Conservation (phyloP, 2,329 filamentous ascomycete species). For the Trichophyton benhamiae region DNA sequence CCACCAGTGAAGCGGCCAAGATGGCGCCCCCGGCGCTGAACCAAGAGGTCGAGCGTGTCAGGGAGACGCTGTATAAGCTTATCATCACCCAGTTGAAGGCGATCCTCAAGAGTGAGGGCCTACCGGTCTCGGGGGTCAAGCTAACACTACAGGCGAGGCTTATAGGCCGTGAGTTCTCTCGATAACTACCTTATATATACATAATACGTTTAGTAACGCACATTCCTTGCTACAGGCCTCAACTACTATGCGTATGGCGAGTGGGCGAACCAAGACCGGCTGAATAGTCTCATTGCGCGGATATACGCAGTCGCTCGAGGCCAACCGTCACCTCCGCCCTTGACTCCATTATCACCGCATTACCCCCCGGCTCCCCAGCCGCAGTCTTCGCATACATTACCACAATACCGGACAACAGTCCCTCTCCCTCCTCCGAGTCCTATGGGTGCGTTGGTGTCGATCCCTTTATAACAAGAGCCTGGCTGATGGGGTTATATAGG, state of each 20-base stretch:
- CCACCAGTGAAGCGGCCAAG: background rate
- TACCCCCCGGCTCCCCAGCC: background rate
- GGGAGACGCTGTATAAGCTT: slow-evolving; percentile 41
- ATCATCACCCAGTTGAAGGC: slow-evolving; percentile 58
- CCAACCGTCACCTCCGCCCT: background rate
- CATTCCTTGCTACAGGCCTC: background rate
- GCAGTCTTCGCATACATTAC: background rate
- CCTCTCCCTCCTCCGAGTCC: background rate
- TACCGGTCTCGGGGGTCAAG: slow-evolving; percentile 76
- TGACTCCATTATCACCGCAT: background rate
- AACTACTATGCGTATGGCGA: background rate
- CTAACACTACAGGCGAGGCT: slow-evolving; percentile 67
- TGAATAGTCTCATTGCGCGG: background rate
- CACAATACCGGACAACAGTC: background rate
- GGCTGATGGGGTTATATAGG: slow-evolving; percentile 18
- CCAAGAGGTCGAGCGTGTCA: slow-evolving; percentile 31
- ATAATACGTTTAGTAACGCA: background rate
- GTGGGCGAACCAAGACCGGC: background rate
- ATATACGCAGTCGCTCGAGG: background rate
- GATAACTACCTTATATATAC: background rate
- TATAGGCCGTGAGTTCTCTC: slow-evolving; percentile 53
- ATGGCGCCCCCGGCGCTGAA: slow-evolving; percentile 30
- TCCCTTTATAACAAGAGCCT: background rate
- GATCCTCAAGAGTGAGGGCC: slow-evolving; percentile 61
- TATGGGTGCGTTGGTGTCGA: background rate